A percentile compares a stretch with the other conserved stretches of the same genome.
Evolutionary conservation across 2,329 filamentous ascomycete species (phyloP).

Genomic region (Trichoderma sp.): DNA sequence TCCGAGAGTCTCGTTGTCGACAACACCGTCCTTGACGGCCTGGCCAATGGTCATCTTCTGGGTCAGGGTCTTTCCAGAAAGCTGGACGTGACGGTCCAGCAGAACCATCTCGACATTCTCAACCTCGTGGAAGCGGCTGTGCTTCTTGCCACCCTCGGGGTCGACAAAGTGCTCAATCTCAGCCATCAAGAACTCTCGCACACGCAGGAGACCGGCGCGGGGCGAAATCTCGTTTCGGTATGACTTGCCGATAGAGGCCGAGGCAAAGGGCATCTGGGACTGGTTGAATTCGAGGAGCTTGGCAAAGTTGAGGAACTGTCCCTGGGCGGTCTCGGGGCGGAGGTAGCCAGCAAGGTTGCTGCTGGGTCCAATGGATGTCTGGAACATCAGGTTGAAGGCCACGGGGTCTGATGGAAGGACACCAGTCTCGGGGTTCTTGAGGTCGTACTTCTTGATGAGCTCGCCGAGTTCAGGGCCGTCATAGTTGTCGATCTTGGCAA

Average conservation of each 20-base stretch:
- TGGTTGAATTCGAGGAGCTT: slow-evolving; percentile 98
- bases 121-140: slow-evolving; percentile 83
- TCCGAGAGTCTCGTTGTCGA: slow-evolving; percentile 96
- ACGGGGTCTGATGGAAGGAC: slow-evolving; percentile 78
- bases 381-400: slow-evolving; percentile 98
- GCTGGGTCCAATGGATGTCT: slow-evolving; percentile 91
- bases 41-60: slow-evolving; percentile 78
- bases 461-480: slow-evolving; percentile 82
- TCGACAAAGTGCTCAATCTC: slow-evolving; percentile 99
- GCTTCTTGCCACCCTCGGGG: slow-evolving; percentile 92
- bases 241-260: slow-evolving; percentile 94
- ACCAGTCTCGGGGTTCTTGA: slow-evolving; percentile 83
- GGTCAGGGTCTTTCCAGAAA: slow-evolving; percentile 79
- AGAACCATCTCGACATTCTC: slow-evolving; percentile 82
- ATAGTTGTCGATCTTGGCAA: slow-evolving; percentile 96
- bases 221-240: slow-evolving; percentile 99
- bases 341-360: slow-evolving; percentile 84
- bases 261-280: slow-evolving; percentile 93
- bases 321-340: slow-evolving; percentile 94
- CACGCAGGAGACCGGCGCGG: slow-evolving; percentile 84
- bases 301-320: slow-evolving; percentile 95
- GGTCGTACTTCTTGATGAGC: slow-evolving; percentile 88
- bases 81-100: slow-evolving; percentile 82
- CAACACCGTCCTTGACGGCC: slow-evolving; percentile 78
- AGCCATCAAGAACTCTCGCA: slow-evolving; percentile 97